Evolutionary conservation across 2,329 filamentous ascomycete genomes (phyloP), one percentile per base, ranked within the genome.

Genomic region (Aspergillus sp.): DNA sequence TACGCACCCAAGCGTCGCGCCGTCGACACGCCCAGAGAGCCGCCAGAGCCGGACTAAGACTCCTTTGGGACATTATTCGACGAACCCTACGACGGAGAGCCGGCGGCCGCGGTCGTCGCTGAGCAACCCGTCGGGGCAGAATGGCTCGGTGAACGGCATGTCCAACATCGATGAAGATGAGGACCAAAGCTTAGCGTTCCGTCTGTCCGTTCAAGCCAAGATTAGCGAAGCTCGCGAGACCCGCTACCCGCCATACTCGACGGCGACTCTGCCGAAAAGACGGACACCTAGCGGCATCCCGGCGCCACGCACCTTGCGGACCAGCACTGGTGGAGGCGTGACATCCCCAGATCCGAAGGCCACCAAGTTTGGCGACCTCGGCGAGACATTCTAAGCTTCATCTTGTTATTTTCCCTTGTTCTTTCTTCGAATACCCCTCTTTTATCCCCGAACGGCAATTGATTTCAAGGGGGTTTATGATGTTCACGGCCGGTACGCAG

Each of bases 41-140:
- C 85, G 89, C 53, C 81, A 86, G 39, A 91, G 88, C 64, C 73
- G 87, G 15, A 79, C 85, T 8, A 84, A 89, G 62, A 90, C 89
- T 12, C 87, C 90, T 1, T 77, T 91, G 56, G 86, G 81, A 28
- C 80, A 84, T 66, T 83, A 83, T 70, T 78, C 79, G 57, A 78
- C 74, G 58, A 78, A 80, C 59, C 78, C 81, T 53, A 79, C 79
- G 62, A 76, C 78, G 23, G 75, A 82, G 70, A 74, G 80, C 65
- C 75, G 85, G 25, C 85, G 90, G 56, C 89, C 90, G 17, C 84
- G 89, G 53, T 91, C 89, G 53, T 92, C 90, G 13, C 80, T 93
- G 65, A 86, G 89, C 57, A 87, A 85, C 63, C 76, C 77, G 21
- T 70, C 72, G n/a, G 78, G 84, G 10, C 84, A 88, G 65, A 81